A percentile compares a stretch with the other conserved stretches of the same genome.
phyloP scores from a whole-genome alignment of 1,284 basidiomycete species.

The Apiotrichum sp. region DNA sequence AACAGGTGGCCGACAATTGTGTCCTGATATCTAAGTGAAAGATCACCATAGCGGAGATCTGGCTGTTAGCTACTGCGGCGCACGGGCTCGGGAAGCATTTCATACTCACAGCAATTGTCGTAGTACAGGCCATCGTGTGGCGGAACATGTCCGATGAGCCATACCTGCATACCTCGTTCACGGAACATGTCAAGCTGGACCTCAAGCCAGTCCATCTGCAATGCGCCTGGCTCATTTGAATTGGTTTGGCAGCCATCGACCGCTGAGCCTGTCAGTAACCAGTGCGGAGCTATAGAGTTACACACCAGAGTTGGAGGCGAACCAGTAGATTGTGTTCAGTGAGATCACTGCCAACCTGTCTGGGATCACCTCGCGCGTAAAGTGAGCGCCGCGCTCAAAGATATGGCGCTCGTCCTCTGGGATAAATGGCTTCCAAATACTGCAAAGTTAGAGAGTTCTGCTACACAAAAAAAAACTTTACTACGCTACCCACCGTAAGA shows the following conservation, averaged over 20 bases:
- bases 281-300: slow-evolving; percentile 23
- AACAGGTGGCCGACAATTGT: slow-evolving; percentile 84
- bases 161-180: slow-evolving; percentile 66
- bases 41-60: slow-evolving; percentile 76
- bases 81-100: background rate
- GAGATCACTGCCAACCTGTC: slow-evolving; percentile 71
- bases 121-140: slow-evolving; percentile 75
- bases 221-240: slow-evolving; percentile 65
- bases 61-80: slow-evolving; percentile 36
- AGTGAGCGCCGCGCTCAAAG: slow-evolving; percentile 80
- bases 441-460: slow-evolving; percentile 50
- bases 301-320: slow-evolving; percentile 79
- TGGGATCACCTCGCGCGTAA: slow-evolving; percentile 71
- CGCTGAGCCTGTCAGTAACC: slow-evolving; percentile 12
- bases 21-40: slow-evolving; percentile 78
- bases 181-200: slow-evolving; percentile 71
- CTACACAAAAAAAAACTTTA: slow-evolving; percentile 75
- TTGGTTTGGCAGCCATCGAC: slow-evolving; percentile 60
- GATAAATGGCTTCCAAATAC: slow-evolving; percentile 78
- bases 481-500: slow-evolving; percentile 61
- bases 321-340: slow-evolving; percentile 89
- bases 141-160: slow-evolving; percentile 54
- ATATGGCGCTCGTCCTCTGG: slow-evolving; percentile 74
- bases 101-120: slow-evolving; percentile 59
- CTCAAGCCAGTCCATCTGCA: slow-evolving; percentile 84